phyloP scores from a whole-genome alignment of 2,329 filamentous ascomycete species.

The Ceratocystis colombiana region DNA sequence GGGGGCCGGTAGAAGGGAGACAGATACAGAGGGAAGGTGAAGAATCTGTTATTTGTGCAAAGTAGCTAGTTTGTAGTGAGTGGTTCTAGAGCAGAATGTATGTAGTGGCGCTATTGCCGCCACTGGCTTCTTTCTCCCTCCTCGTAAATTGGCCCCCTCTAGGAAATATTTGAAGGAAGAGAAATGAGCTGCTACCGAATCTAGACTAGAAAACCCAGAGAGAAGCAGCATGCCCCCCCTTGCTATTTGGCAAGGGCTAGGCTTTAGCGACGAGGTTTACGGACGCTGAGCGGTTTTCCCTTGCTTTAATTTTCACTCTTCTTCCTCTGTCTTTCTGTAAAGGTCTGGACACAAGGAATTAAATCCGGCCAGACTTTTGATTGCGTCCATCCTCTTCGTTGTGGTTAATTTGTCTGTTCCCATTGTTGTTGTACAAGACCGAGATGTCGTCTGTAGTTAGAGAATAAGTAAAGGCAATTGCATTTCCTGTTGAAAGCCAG shows the following conservation, averaged over 20 bases:
- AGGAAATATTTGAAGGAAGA: conserved; percentile 1
- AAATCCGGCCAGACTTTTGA: neutral
- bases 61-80: too few relatives aligned
- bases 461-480: neutral
- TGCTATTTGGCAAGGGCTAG: neutral
- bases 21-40: neutral
- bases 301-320: neutral
- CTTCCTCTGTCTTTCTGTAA: neutral
- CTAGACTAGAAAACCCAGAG: conserved; percentile 1
- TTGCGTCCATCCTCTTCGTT: neutral
- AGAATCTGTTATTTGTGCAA: neutral
- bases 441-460: neutral
- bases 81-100: neutral
- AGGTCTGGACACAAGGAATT: neutral
- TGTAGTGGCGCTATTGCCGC: neutral
- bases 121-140: neutral
- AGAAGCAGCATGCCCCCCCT: conserved; percentile 1
- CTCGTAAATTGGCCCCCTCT: conserved; percentile 6
- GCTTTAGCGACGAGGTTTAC: neutral
- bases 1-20: neutral
- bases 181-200: conserved; percentile 7
- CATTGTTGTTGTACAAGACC: neutral
- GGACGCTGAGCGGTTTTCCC: neutral
- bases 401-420: neutral
- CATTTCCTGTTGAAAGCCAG: neutral